Percentiles rank a stretch among this genome's conserved stretches.
Conservation (phyloP, 345 rosid species). For the Linum usitatissimum region DNA sequence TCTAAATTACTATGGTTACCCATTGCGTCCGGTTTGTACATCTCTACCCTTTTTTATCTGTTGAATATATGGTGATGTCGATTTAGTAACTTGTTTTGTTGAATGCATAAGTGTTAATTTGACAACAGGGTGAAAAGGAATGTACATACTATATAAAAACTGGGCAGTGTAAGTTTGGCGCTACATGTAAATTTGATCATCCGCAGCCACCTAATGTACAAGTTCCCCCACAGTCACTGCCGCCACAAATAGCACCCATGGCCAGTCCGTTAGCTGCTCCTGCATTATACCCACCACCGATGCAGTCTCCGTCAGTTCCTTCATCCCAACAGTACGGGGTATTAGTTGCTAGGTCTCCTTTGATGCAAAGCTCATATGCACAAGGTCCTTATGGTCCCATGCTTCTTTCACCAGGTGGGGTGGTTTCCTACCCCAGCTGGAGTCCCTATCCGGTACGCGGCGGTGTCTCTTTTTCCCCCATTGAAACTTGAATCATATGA, state of each 20-base stretch:
- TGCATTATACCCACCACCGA: constrained; percentile 41
- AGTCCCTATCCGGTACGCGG: constrained; percentile 57
- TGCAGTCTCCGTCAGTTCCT: constrained; percentile 51
- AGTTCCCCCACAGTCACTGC: constrained; percentile 36
- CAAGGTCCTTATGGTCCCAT: constrained; percentile 66
- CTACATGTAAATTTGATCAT: constrained; percentile 81
- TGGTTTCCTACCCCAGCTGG: constrained; percentile 69
- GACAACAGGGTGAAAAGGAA: constrained; percentile 74
- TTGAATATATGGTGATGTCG: background rate
- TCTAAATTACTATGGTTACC: constrained; percentile 63
- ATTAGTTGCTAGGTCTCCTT: constrained; percentile 63
- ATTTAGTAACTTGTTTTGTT: background rate
- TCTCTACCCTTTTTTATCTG: background rate
- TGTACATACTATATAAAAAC: constrained; percentile 84
- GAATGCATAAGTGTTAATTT: constrained; percentile 3
- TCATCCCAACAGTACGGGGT: constrained; percentile 66
- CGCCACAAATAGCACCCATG: constrained; percentile 38
- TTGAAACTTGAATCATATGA: background rate
- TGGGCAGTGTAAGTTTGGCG: constrained; percentile 80
- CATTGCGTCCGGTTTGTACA: constrained; percentile 74
- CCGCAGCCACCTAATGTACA: constrained; percentile 50
- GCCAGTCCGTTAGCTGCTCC: constrained; percentile 44
- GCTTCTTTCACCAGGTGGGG: constrained; percentile 46
- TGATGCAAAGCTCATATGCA: constrained; percentile 56
- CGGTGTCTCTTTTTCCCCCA: background rate